A percentile compares a stretch with the other conserved stretches of the same genome.
Conservation (phyloP, 2,329 filamentous ascomycete species). For the Elsinoe perseae region DNA sequence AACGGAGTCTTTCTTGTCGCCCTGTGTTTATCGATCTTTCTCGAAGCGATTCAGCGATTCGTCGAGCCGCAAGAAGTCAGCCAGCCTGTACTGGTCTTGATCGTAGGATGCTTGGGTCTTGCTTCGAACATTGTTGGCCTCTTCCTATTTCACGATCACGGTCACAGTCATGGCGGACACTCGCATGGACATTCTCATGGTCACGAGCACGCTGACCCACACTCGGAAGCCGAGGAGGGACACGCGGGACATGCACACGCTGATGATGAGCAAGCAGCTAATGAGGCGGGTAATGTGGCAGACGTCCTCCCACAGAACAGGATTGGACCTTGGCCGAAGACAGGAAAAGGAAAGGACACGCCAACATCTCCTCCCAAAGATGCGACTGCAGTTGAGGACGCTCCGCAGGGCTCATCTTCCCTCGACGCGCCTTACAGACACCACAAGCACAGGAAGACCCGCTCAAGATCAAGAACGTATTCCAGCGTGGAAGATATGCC, state of each 20-base stretch:
- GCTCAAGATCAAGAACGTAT: conserved; percentile 50
- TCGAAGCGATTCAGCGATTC: conserved; percentile 88
- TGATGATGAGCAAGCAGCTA: conserved; percentile 39
- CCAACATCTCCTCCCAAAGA: conserved; percentile 24
- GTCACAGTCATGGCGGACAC: conserved; percentile 54
- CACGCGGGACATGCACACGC: conserved; percentile 44
- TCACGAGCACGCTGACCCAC: conserved; percentile 29
- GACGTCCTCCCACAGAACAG: conserved; percentile 58
- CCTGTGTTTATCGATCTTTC: conserved; percentile 88
- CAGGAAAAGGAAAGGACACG: conserved; percentile 17
- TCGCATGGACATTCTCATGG: conserved; percentile 20
- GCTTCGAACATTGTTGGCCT: conserved; percentile 84
- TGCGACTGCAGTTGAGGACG: conserved; percentile 25
- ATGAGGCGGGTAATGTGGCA: conserved; percentile 52
- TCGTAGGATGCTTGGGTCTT: conserved; percentile 80
- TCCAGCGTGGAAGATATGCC: conserved; percentile 61
- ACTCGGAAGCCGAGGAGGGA: conserved; percentile 45
- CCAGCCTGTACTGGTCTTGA: conserved; percentile 78
- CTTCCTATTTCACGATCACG: conserved; percentile 86
- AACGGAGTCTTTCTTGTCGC: conserved; percentile 97
- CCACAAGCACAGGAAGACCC: conserved; percentile 53
- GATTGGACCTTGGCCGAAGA: conserved; percentile 44
- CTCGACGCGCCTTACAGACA: conserved; percentile 32
- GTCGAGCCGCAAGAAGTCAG: conserved; percentile 82
- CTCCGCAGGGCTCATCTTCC: conserved; percentile 13